Evolutionary conservation across 352 stramenopile genomes (phyloP), one percentile per base, ranked within the genome.

Genomic region (Pythium scleroteichum): DNA sequence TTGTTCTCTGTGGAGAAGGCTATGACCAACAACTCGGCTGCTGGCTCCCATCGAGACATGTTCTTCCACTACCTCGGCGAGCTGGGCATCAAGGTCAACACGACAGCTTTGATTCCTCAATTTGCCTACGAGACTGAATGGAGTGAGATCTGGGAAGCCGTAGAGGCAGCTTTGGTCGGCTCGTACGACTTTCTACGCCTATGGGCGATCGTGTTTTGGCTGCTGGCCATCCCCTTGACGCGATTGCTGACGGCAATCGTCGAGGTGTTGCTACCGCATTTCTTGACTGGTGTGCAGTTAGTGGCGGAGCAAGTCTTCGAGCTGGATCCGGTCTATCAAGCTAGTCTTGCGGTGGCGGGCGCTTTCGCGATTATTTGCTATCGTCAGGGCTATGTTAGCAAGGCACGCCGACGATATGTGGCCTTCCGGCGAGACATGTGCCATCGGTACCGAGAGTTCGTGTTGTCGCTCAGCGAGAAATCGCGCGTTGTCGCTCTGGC

Each of bases 301-400:
- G 59, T 64, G 0, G 73, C 55, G 7, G 69, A 86, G 42, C 73
- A 76, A 24, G 64, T 92, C 16, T 67, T 58, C 33, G 59, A 75
- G 52, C 72, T 94, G 53, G 78, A 92, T n/a, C 82, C 80, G 0
- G 59, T 83, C 16, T 62, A 88, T 48, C 83, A 94, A 53, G 69
- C 69, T 10, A 51, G 66, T 20, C 32, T 89, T 26, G 72, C 62
- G 9, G 9, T 72, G 19, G 49, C 61, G 9, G 17, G 54, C 2
- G 22, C 87, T 0, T 53, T 89, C 10, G 46, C 75, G 22, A 45
- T 62, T 32, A 59, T 94, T 14, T 84, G 79, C 50, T 74, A 87
- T 33, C 83, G 82, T 13, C 71, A 77, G 23, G 84, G 85, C 13
- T 94, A 92, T 66, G 74, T 93, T 14, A 69, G 77, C 35, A 82